Conservation (phyloP, 495 filamentous ascomycete genomes). For the Penicillium roqueforti region DNA sequence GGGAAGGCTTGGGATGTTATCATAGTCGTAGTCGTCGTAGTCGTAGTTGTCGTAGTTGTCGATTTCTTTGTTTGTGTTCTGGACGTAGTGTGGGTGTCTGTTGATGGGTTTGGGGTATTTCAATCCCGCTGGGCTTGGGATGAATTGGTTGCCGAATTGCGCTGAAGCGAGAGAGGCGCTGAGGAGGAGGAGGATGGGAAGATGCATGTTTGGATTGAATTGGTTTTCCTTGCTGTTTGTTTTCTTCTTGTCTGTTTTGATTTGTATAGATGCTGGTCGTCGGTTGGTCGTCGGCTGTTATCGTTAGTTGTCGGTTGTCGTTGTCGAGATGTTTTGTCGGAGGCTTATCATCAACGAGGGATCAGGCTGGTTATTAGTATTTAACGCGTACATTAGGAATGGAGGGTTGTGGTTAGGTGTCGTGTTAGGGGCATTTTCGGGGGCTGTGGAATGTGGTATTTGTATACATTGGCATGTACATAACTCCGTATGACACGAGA, state of each 20-base stretch:
- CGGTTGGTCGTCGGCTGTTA: neutral
- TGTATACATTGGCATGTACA: neutral
- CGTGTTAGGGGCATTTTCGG: constrained; percentile 14
- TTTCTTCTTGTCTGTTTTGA: neutral
- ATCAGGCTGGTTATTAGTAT: neutral
- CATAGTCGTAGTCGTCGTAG: neutral
- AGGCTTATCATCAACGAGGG: neutral
- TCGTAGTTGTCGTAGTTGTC: neutral
- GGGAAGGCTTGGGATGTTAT: neutral
- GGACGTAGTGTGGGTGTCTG: neutral
- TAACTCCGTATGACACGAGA: neutral
- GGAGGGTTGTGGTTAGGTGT: neutral
- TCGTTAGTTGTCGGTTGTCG: too few species aligned
- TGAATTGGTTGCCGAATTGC: neutral
- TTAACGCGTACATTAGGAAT: neutral
- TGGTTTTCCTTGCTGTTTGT: neutral
- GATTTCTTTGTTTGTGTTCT: too few species aligned
- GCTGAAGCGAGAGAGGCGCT: constrained; percentile 7
- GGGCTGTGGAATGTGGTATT: constrained; percentile 15
- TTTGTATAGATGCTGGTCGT: neutral
- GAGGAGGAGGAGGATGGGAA: constrained; percentile 15
- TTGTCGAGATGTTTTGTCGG: neutral
- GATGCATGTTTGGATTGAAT: constrained; percentile 8
- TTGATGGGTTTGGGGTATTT: neutral
- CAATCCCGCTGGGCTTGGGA: neutral